These are phyloP conservation scores for Hemisphaericaspora xylofermentans DNA, from an alignment of 1,139 yeast species.

Conservation along the genomic window DNA sequence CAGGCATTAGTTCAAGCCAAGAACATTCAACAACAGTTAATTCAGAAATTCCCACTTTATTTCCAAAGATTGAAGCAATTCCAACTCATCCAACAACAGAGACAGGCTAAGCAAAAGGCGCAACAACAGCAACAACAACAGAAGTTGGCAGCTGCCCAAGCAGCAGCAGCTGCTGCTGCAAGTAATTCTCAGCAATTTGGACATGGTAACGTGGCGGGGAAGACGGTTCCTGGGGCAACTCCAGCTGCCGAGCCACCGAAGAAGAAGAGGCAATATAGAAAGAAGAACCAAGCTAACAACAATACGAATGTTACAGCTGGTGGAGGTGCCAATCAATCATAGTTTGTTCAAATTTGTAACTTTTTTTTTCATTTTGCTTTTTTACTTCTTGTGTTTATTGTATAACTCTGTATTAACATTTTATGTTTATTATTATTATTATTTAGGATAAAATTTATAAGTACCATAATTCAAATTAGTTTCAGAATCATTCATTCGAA, in stretches of 20 bases:
- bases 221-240: slow-evolving; percentile 11
- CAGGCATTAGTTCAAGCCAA: slow-evolving; percentile 49
- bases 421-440: background rate
- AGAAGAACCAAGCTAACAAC: slow-evolving; percentile 7
- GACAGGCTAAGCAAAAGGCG: slow-evolving; percentile 21
- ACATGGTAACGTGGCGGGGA: slow-evolving; percentile 18
- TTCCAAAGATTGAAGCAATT: slow-evolving; percentile 45
- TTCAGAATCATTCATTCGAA: too few relatives aligned
- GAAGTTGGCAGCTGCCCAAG: slow-evolving; percentile 8
- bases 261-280: slow-evolving; percentile 14
- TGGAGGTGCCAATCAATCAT: background rate
- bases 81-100: slow-evolving; percentile 41
- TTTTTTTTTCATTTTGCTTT: background rate
- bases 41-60: slow-evolving; percentile 45
- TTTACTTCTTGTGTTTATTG: background rate
- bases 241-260: slow-evolving; percentile 10
- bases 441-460: background rate
- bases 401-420: slow-evolving; percentile 6
- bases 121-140: slow-evolving; percentile 15
- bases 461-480: too few relatives aligned
- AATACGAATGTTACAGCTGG: too few relatives aligned
- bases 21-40: slow-evolving; percentile 41
- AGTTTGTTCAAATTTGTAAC: too few relatives aligned
- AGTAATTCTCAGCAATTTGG: slow-evolving; percentile 9
- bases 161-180: slow-evolving; percentile 14